A percentile compares a stretch with the other conserved stretches of the same genome.
Conservation (phyloP, 768 basidiomycete species). For the Serendipita vermifera region DNA sequence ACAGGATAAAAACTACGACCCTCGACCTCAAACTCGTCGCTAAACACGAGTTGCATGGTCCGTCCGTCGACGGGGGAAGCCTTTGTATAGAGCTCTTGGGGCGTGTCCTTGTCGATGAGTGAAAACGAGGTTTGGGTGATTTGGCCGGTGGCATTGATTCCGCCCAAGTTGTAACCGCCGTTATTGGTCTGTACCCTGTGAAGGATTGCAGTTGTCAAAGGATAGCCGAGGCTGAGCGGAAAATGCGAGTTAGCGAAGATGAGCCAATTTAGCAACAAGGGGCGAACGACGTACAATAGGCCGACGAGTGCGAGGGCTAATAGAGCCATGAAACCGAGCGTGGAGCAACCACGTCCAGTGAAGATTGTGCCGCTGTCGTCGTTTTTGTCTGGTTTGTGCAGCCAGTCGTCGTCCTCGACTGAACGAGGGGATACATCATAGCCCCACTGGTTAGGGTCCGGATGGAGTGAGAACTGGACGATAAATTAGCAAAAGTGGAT, state of each 20-base stretch:
- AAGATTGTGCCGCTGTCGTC: conserved; percentile 25
- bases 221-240: conserved; percentile 6
- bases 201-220: conserved; percentile 10
- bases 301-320: conserved; percentile 20
- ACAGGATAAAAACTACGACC: conserved; percentile 57
- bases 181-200: background rate
- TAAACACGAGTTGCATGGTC: conserved; percentile 72
- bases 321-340: conserved; percentile 25
- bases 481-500: too few species aligned
- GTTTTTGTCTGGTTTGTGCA: conserved; percentile 15
- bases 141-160: conserved; percentile 78
- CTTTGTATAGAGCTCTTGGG: conserved; percentile 38
- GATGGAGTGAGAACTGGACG: conserved; percentile 9
- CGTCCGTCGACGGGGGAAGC: conserved; percentile 61
- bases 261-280: background rate
- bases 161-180: conserved; percentile 76
- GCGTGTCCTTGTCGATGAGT: conserved; percentile 71
- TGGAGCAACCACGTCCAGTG: conserved; percentile 25
- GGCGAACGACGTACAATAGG: conserved; percentile 22
- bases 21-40: conserved; percentile 68
- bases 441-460: background rate
- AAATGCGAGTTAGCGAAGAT: background rate
- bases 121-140: conserved; percentile 57
- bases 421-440: background rate
- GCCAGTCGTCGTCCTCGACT: background rate